These are phyloP conservation scores for Coleophoma cylindrospora DNA, from an alignment of 2,329 filamentous ascomycete species.

Conservation along the genomic window DNA sequence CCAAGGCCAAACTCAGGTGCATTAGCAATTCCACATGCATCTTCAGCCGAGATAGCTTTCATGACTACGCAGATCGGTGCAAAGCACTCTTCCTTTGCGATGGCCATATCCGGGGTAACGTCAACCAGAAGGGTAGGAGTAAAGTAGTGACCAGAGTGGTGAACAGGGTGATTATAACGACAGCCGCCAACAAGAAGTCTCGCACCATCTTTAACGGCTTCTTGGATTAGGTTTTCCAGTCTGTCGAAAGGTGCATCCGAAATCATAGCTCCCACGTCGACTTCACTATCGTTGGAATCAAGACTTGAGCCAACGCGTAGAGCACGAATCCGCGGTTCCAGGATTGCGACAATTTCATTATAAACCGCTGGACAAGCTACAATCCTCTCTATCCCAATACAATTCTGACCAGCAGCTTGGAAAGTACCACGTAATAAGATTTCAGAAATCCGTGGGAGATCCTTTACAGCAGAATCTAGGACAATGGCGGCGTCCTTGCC, in stretches of 20 bases:
- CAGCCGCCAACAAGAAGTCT: constrained; percentile 76
- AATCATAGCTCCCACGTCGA: constrained; percentile 88
- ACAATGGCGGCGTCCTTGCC: constrained; percentile 92
- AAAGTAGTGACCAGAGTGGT: constrained; percentile 87
- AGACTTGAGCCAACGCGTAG: constrained; percentile 72
- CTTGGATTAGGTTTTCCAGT: constrained; percentile 70
- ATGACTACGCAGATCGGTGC: constrained; percentile 86
- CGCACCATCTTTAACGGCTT: constrained; percentile 76
- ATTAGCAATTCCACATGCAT: constrained; percentile 77
- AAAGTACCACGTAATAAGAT: constrained; percentile 90
- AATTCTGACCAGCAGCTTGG: constrained; percentile 95
- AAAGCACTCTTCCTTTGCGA: constrained; percentile 89
- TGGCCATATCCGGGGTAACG: constrained; percentile 78
- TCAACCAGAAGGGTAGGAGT: constrained; percentile 84
- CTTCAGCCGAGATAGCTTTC: constrained; percentile 56
- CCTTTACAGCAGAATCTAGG: constrained; percentile 63
- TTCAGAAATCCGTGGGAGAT: constrained; percentile 69
- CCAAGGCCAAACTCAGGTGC: constrained; percentile 81
- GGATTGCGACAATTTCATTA: constrained; percentile 61
- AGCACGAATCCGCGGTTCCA: constrained; percentile 68
- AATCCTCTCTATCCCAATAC: constrained; percentile 92
- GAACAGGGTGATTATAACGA: constrained; percentile 63
- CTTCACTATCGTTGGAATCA: constrained; percentile 40
- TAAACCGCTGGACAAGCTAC: constrained; percentile 77
- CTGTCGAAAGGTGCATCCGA: constrained; percentile 70